Conservation (phyloP, 2,329 filamentous ascomycete genomes). For the Penicillium nordicum region DNA sequence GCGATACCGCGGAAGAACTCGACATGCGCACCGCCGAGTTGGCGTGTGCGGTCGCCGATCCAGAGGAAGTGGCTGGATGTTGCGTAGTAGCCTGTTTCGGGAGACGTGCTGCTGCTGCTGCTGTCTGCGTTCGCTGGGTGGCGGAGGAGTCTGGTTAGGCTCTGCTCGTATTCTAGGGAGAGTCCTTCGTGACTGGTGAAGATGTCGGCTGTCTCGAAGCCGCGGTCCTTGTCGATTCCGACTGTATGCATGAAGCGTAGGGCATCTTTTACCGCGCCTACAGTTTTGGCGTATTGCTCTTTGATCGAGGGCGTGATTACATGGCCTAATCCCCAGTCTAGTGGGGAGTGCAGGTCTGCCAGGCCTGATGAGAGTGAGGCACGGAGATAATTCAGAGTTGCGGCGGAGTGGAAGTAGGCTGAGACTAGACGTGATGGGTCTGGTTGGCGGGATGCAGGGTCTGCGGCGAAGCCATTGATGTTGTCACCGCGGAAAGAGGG, state of each 20-base stretch:
- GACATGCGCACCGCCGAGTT: slow-evolving; percentile 88
- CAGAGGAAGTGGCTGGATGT: slow-evolving; percentile 96
- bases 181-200: slow-evolving; percentile 95
- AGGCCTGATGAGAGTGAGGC: slow-evolving; percentile 81
- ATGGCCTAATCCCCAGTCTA: slow-evolving; percentile 93
- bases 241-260: slow-evolving; percentile 92
- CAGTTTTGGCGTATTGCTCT: slow-evolving; percentile 79
- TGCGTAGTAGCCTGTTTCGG: slow-evolving; percentile 68
- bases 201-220: slow-evolving; percentile 87
- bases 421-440: slow-evolving; percentile 81
- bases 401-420: slow-evolving; percentile 93
- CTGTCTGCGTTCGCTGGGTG: slow-evolving; percentile 35
- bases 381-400: slow-evolving; percentile 89
- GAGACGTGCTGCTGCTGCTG: not conserved
- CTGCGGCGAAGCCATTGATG: slow-evolving; percentile 73
- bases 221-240: slow-evolving; percentile 78
- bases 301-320: slow-evolving; percentile 80
- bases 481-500: slow-evolving; percentile 94
- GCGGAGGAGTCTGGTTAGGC: slow-evolving; percentile 72
- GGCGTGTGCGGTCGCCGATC: slow-evolving; percentile 94
- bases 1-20: slow-evolving; percentile 96
- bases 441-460: slow-evolving; percentile 68
- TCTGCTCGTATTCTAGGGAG: slow-evolving; percentile 89
- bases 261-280: slow-evolving; percentile 82
- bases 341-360: slow-evolving; percentile 85